Percentiles rank a stretch among this genome's conserved stretches.
phyloP scores from a whole-genome alignment of 495 filamentous ascomycete species.

The Glutinoglossum americanum region DNA sequence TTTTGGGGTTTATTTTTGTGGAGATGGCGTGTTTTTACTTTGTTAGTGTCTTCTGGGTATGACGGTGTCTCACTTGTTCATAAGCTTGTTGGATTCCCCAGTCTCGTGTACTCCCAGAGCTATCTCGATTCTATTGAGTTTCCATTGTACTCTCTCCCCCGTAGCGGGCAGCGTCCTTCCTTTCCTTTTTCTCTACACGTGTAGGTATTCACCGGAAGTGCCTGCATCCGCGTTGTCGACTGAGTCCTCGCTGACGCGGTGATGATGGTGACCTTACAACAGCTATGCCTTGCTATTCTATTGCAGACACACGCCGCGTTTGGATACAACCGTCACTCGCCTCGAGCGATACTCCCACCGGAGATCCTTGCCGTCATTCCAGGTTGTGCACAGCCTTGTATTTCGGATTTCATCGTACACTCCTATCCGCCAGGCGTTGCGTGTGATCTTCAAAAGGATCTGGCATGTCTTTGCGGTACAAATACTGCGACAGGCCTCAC shows the following conservation, averaged over 20 bases:
- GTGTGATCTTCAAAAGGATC: conserved; percentile 26
- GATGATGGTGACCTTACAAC: not conserved
- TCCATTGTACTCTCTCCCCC: no score
- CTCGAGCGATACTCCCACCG: not conserved
- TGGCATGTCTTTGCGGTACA: conserved; percentile 40
- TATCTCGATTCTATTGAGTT: no score
- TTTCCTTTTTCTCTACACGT: no score
- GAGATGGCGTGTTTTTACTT: no score
- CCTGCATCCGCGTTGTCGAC: not conserved
- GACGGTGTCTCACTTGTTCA: no score
- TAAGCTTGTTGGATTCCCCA: no score
- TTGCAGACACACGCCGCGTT: not conserved
- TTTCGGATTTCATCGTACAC: conserved; percentile 34
- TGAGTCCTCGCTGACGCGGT: not conserved
- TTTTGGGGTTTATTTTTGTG: no score
- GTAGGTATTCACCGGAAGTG: no score
- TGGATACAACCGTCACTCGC: not conserved
- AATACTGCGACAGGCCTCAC: conserved; percentile 40
- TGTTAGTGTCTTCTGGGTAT: no score
- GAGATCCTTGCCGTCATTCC: conserved; percentile 26
- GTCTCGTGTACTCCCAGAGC: no score
- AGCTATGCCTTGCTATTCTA: not conserved
- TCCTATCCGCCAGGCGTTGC: conserved; percentile 27
- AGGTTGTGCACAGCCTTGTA: conserved; percentile 39
- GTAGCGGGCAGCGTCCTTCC: no score